These are phyloP conservation scores for Ascodesmis nigricans DNA, from an alignment of 495 filamentous ascomycete species.

Conservation along the genomic window DNA sequence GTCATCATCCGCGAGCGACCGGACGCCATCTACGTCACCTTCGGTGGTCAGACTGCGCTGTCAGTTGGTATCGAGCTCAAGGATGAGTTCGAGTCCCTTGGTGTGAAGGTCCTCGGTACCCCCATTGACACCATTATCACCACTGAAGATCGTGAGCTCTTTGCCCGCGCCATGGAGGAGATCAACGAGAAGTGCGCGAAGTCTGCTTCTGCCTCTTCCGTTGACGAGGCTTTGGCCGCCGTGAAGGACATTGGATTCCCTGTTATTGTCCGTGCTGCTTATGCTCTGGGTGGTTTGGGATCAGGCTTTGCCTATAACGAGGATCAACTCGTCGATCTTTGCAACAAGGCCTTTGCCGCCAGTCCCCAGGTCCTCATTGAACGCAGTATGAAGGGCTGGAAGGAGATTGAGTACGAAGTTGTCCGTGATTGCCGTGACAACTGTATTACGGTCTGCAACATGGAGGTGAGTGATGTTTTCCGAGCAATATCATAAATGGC, in stretches of 20 bases:
- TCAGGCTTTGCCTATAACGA: conserved; percentile 90
- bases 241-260: conserved; percentile 84
- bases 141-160: conserved; percentile 90
- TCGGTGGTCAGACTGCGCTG: conserved; percentile 87
- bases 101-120: conserved; percentile 84
- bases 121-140: conserved; percentile 96
- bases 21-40: conserved; percentile 89
- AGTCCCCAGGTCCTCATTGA: conserved; percentile 93
- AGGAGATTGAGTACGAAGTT: conserved; percentile 97
- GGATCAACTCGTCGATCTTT: conserved; percentile 68
- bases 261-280: conserved; percentile 91
- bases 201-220: conserved; percentile 68
- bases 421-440: conserved; percentile 91
- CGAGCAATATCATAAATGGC: neutral
- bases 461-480: conserved; percentile 35
- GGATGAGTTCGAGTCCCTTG: conserved; percentile 77
- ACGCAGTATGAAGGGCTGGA: conserved; percentile 98
- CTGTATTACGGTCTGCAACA: conserved; percentile 99
- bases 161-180: conserved; percentile 93
- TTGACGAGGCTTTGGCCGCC: conserved; percentile 64
- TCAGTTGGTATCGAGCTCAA: conserved; percentile 90
- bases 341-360: conserved; percentile 79
- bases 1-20: conserved; percentile 82
- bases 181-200: conserved; percentile 96
- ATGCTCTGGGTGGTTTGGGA: conserved; percentile 83